Evolutionary conservation across 2,329 filamentous ascomycete genomes (phyloP).

Genomic region (Stagonosporopsis rhizophila): DNA sequence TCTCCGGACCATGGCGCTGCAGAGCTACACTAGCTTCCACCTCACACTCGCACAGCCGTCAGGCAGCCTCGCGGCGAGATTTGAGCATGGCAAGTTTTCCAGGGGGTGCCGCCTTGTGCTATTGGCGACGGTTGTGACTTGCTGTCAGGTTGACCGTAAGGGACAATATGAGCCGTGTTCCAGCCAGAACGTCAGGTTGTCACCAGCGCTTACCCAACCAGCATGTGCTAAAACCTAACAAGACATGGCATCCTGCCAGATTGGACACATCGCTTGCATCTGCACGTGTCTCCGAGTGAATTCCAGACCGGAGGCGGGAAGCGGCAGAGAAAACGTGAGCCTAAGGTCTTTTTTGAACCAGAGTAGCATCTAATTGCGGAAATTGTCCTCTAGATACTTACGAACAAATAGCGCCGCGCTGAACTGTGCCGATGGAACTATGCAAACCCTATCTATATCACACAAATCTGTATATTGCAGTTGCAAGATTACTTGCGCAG

Average conservation of each 20-base stretch:
- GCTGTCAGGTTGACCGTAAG: neutral
- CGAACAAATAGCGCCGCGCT: slow-evolving; percentile 10
- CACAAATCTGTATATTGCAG: slow-evolving; percentile 2
- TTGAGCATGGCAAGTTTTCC: neutral
- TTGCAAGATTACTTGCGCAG: slow-evolving; percentile 35
- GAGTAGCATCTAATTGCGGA: slow-evolving; percentile 6
- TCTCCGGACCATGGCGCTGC: slow-evolving; percentile 1
- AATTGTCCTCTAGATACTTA: neutral
- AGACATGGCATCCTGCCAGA: neutral
- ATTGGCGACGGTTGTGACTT: neutral
- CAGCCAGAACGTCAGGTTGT: neutral
- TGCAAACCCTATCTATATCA: slow-evolving; percentile 14
- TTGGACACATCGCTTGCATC: neutral
- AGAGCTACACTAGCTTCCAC: slow-evolving; percentile 1
- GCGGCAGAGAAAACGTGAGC: neutral
- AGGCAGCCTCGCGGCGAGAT: slow-evolving; percentile 2
- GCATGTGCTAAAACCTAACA: neutral
- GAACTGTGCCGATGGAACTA: slow-evolving; percentile 3
- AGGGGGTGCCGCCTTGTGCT: neutral
- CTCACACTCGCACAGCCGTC: slow-evolving; percentile 2
- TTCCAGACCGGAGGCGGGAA: neutral
- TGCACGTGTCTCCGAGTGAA: neutral
- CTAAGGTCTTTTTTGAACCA: neutral
- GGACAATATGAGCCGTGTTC: slow-evolving; percentile 1
- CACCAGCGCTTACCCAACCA: neutral